Evolutionary conservation across 495 filamentous ascomycete species (phyloP).

Genomic region (Haplographium delicatum): DNA sequence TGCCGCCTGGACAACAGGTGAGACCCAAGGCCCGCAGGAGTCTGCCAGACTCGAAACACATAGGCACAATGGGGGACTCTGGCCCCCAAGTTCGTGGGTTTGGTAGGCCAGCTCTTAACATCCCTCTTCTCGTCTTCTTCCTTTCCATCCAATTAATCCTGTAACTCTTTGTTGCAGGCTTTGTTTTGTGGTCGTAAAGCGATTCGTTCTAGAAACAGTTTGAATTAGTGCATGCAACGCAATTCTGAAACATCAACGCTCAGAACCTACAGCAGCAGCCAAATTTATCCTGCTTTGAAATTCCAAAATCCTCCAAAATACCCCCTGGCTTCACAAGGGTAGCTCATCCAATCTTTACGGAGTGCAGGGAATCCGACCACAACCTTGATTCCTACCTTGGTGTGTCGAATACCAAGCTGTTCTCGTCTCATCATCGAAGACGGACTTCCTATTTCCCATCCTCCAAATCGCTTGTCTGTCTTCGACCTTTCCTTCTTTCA

Average conservation of each 20-base stretch:
- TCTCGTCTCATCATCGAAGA: constrained; percentile 21
- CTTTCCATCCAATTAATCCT: neutral
- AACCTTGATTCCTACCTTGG: constrained; percentile 13
- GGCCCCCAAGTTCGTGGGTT: too few species aligned
- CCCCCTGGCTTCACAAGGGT: neutral
- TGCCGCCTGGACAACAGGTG: constrained; percentile 3
- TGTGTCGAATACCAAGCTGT: constrained; percentile 12
- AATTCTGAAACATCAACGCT: constrained; percentile 3
- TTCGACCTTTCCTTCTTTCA: neutral
- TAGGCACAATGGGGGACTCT: too few species aligned
- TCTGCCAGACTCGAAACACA: too few species aligned
- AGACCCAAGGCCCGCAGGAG: too few species aligned
- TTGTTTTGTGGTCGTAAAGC: constrained; percentile 3
- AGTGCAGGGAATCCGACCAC: neutral
- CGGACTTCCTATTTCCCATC: neutral
- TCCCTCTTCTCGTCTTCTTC: neutral
- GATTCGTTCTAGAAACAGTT: constrained; percentile 1
- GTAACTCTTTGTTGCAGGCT: too few species aligned
- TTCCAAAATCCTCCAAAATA: neutral
- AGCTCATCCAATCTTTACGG: constrained; percentile 9
- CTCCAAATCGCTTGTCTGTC: neutral
- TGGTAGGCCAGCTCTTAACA: neutral
- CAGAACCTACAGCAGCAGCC: neutral
- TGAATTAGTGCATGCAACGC: neutral
- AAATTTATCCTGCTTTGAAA: neutral